Conservation (phyloP, 495 filamentous ascomycete genomes). For the Talaromyces stipitatus region DNA sequence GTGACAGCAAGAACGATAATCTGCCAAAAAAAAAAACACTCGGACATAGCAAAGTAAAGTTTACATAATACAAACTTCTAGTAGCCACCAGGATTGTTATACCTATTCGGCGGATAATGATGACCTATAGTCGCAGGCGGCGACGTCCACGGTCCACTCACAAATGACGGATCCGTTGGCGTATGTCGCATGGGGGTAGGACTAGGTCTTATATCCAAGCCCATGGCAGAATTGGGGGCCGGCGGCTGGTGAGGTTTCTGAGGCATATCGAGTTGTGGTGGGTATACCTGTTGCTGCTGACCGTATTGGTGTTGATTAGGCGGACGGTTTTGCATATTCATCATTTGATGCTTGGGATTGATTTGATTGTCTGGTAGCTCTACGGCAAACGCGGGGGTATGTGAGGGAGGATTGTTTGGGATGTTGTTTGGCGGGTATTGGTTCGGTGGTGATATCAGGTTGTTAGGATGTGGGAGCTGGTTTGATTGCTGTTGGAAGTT, state of each 20-base stretch:
- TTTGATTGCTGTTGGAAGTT: background rate
- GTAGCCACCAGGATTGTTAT: background rate
- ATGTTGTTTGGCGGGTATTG: background rate
- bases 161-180: conserved; percentile 6
- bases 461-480: background rate
- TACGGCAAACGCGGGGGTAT: background rate
- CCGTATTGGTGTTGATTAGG: background rate
- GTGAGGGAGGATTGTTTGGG: background rate
- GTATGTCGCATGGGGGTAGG: conserved; percentile 1
- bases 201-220: background rate
- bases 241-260: background rate
- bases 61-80: background rate
- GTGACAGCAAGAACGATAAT: background rate
- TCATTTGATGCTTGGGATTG: background rate
- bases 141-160: conserved; percentile 9
- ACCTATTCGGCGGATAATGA: background rate
- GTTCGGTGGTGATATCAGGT: background rate
- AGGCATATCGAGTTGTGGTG: background rate
- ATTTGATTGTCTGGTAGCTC: conserved; percentile 7
- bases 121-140: background rate
- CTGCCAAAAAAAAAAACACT: background rate
- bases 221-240: background rate
- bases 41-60: background rate
- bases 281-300: background rate
- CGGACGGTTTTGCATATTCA: background rate